Evolutionary conservation across 805 yeast genomes (phyloP).

Genomic region (Kodamaea hsintzibuensis): DNA sequence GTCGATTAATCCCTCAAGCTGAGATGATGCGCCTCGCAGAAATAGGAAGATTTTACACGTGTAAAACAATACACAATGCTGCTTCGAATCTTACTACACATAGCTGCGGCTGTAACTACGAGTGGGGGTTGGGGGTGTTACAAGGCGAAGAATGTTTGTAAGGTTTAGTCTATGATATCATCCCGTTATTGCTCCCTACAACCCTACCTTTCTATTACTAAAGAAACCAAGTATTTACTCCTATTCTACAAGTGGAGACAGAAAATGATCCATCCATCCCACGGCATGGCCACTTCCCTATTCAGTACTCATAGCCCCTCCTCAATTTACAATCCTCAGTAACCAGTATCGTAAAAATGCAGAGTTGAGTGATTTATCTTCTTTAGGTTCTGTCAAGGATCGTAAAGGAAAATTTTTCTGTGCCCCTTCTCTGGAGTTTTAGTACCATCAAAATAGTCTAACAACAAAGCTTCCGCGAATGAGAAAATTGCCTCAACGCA

Average conservation of each 20-base stretch:
- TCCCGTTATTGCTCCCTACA: background rate
- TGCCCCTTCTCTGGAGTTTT: background rate
- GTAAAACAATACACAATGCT: background rate
- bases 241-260: background rate
- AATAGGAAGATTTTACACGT: background rate
- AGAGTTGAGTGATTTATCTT: background rate
- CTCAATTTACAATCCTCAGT: background rate
- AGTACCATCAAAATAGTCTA: slow-evolving; percentile 5
- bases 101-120: background rate
- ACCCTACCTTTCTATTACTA: background rate
- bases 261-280: background rate
- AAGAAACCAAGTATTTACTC: background rate
- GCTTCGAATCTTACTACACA: background rate
- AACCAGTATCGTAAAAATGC: background rate
- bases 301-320: background rate
- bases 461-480: slow-evolving; percentile 2
- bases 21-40: background rate
- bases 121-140: background rate
- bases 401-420: background rate
- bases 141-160: background rate
- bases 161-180: background rate
- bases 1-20: background rate
- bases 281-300: background rate
- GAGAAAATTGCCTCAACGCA: slow-evolving; percentile 9
- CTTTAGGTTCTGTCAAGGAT: background rate